Base-by-base conservation (phyloP, 768 basidiomycete genomes). In the Jaapia argillacea region DNA sequence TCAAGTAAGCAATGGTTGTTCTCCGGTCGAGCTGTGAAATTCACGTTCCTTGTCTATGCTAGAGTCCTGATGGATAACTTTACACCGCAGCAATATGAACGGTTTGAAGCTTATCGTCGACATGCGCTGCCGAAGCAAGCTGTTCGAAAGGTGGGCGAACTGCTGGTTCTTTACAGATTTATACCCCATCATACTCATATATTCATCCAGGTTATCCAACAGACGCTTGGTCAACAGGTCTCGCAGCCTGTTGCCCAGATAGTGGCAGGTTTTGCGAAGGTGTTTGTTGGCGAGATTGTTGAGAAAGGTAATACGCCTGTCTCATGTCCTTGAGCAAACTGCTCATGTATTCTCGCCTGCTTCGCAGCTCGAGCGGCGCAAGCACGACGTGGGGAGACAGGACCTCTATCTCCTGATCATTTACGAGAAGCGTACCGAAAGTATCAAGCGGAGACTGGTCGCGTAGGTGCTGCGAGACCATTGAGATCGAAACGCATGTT, bases 31-130 rank as follows among this genome's bases (percentile, higher is more conserved):
- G 16, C 28, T 3, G 14, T 33, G 16, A 23, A 12, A 38, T 24
- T 44, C 25, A 43, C 39, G 40, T 43, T 47, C 26, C 43, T 44
- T 22, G n/a, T n/a, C n/a, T 46, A 27, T 36, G 41, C 24, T 48
- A 90, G 88, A 56, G 85, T 91, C 39, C 66, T 92, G 48, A 87
- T 92, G 81, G 85, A 89, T 58, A 87, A 88, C 52, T 84, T 93
- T 52, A 81, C 79, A 48, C 73, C 80, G 2, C 78, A 70, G 12
- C 90, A 93, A 56, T 88, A 90, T 55, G 87, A 91, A 36, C 75
- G 90, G 1, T 93, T 91, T 50, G 90, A 93, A 53, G 84, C 85
- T 0, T 93, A 91, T 58, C 67, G 88, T 45, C 72, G 90, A 16
- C 83, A 87, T 51, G 86, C 85, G 1, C 61, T 93, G 16, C 81